A percentile compares a stretch with the other conserved stretches of the same genome.
Evolutionary conservation across 2,329 filamentous ascomycete genomes (phyloP).

Genomic region (Clonostachys solani): DNA sequence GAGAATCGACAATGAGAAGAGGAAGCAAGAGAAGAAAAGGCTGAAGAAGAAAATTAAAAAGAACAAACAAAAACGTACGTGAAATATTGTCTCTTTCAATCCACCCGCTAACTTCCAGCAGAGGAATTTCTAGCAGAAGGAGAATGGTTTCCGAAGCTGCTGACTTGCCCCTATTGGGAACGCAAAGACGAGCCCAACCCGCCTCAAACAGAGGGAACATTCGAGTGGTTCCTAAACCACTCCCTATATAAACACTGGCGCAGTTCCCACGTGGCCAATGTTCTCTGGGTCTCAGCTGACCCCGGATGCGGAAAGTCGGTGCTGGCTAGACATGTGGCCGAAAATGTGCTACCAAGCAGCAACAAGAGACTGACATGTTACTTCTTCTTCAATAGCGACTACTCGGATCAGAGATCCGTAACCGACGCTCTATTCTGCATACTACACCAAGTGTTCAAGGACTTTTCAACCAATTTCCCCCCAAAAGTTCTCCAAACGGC

Average conservation of each 20-base stretch:
- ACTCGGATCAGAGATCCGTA: constrained; percentile 17
- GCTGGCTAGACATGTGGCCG: constrained; percentile 26
- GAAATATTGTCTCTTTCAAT: no score
- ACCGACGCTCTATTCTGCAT: constrained; percentile 22
- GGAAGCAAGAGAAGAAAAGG: no score
- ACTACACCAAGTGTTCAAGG: constrained; percentile 26
- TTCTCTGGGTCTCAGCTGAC: constrained; percentile 34
- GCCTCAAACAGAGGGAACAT: constrained; percentile 18
- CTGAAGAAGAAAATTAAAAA: no score
- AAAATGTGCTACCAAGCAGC: constrained; percentile 14
- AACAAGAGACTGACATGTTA: constrained; percentile 21
- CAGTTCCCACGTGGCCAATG: constrained; percentile 9
- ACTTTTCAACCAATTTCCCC: constrained; percentile 10
- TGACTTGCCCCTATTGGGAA: no score
- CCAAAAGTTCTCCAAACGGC: constrained; percentile 8
- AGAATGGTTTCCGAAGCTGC: no score
- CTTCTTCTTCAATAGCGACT: constrained; percentile 35
- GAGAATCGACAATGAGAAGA: no score
- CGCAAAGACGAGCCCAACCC: constrained; percentile 10
- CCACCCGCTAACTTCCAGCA: no score
- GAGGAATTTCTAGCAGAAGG: no score
- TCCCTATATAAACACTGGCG: constrained; percentile 16
- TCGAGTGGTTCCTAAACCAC: constrained; percentile 22
- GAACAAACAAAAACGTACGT: no score
- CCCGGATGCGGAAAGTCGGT: constrained; percentile 40